Base-by-base conservation (phyloP, 768 basidiomycete genomes). In the Boletus patriciae region DNA sequence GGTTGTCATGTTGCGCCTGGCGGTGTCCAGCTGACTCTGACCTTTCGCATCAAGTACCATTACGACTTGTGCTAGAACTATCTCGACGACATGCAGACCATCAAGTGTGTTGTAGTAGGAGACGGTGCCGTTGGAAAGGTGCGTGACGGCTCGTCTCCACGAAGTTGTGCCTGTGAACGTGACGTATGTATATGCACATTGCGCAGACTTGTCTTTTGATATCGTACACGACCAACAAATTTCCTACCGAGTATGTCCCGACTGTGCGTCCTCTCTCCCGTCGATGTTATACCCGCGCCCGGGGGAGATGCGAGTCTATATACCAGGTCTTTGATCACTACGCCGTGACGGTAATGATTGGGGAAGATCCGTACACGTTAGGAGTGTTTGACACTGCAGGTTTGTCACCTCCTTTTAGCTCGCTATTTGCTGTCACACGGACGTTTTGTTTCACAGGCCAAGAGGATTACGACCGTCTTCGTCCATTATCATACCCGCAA, bases 301-400 rank as follows among this genome's bases (percentile, higher is more conserved):
- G 57, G 62, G 58, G 51, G 63, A 70, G 48, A 66, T 31, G 50
- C 57, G 21, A 58, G 47, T 46, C 44, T 58, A 34, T 63, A 55
- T 61, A 54, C 58, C 75, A 92, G 91, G 89, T 94, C 57, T 94
- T 94, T 74, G 92, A 96, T 76, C 95, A 96, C 76, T 95, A 95
- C 77, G 97, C 97, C 59, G 97, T 98, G 60, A 98, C 96, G n/a
- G 97, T 99, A 57, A 98, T 99, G 97, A 98, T 99, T 77, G 96
- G 96, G 51, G 97, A 98, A 69, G 96, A 98, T 76, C 96, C 97
- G 51, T 98, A 98, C 75, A 98, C 97, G 62, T 78, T 99, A 70
- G 97, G 97, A 54, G 75, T 99, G 64, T 99, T 98, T 75, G 97
- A 99, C 82, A 99, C 97, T 58, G 97, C 97, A 65, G 94, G 94